Conservation (phyloP, 2,329 filamentous ascomycete genomes). For the Colletotrichum euphorbiae region DNA sequence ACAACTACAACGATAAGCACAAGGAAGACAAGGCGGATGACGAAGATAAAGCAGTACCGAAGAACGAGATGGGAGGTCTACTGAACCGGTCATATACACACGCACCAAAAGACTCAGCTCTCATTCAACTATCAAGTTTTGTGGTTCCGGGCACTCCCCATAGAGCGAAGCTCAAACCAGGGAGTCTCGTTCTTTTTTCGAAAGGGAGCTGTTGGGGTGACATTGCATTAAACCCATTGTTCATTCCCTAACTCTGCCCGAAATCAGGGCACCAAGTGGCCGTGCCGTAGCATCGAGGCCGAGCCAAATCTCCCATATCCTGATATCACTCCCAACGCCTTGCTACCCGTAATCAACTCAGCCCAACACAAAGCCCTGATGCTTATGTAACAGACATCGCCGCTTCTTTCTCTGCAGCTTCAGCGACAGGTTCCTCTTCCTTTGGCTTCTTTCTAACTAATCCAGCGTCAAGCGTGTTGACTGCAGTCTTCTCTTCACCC, state of each 20-base stretch:
- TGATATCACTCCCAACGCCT: slow-evolving; percentile 13
- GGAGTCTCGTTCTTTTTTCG: too few species aligned
- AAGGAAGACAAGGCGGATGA: too few species aligned
- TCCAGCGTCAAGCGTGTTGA: slow-evolving; percentile 56
- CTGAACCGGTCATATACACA: too few species aligned
- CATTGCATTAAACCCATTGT: too few species aligned
- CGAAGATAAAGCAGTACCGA: too few species aligned
- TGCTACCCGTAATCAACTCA: neutral
- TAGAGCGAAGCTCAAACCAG: too few species aligned
- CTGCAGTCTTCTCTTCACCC: neutral
- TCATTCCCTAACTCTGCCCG: neutral
- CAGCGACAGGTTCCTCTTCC: neutral
- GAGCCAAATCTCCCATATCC: neutral
- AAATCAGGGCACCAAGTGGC: neutral
- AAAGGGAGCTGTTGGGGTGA: too few species aligned
- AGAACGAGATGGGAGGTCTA: too few species aligned
- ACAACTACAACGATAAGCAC: too few species aligned
- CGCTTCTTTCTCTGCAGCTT: neutral
- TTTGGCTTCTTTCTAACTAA: slow-evolving; percentile 65
- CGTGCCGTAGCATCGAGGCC: neutral
- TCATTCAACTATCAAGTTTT: too few species aligned
- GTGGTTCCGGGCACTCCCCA: too few species aligned
- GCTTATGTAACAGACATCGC: neutral
- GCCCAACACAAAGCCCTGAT: neutral
- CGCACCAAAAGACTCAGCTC: too few species aligned